Evolutionary conservation across 176 grass and related monocot genomes (phyloP).

Genomic region (Lolium multiflorum): DNA sequence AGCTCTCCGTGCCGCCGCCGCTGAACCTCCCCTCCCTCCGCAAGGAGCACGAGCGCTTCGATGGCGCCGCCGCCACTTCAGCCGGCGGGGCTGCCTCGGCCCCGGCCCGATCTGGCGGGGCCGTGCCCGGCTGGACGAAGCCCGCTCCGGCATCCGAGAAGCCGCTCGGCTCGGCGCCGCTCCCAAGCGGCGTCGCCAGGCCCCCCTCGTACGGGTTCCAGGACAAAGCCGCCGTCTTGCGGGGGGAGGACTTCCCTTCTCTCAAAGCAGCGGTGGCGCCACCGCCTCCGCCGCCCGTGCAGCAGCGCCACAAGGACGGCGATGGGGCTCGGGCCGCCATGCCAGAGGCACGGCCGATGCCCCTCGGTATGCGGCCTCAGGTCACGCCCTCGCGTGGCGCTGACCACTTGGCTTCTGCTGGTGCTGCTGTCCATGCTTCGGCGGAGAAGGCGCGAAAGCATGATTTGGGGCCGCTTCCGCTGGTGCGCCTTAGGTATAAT

Average conservation of each 20-base stretch:
- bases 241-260: conserved; percentile 96
- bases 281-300: conserved; percentile 45
- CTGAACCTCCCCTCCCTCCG: conserved; percentile 92
- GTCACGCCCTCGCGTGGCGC: conserved; percentile 49
- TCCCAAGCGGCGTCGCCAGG: conserved; percentile 19
- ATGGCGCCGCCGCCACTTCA: conserved; percentile 51
- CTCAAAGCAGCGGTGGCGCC: conserved; percentile 69
- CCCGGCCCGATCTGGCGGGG: conserved; percentile 56
- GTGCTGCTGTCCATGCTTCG: conserved; percentile 34
- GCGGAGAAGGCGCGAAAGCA: conserved; percentile 53
- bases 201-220: conserved; percentile 48
- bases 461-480: conserved; percentile 63
- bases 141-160: conserved; percentile 57
- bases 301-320: conserved; percentile 66
- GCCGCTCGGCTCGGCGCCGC: conserved; percentile 35
- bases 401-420: conserved; percentile 41
- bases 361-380: conserved; percentile 89
- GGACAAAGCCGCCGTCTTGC: conserved; percentile 78
- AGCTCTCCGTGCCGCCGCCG: conserved; percentile 92
- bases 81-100: conserved; percentile 44
- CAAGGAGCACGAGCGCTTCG: conserved; percentile 95
- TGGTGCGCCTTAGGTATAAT: conserved; percentile 65
- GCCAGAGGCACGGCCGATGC: conserved; percentile 33
- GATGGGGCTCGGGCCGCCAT: conserved; percentile 43
- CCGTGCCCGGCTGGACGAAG: conserved; percentile 82